Evolutionary conservation across 805 yeast species (phyloP), one percentile per base, ranked within the genome.

Genomic region (Saturnispora mendoncae): DNA sequence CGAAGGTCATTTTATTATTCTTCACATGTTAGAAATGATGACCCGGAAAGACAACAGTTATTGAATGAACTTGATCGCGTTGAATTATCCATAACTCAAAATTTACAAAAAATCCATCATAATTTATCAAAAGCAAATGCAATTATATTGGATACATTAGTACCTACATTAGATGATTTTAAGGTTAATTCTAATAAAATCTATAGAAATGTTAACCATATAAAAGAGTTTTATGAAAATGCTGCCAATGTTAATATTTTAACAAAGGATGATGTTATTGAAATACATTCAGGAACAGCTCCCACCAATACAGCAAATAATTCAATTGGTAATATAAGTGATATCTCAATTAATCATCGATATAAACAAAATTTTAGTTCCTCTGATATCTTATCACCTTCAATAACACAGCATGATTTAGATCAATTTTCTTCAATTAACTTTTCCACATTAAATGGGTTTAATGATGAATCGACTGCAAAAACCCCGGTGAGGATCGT

Each of bases 71-170:
- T 80, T 53, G 94, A 85, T 52, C 67, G 74, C 51, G 58, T 84
- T 33, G 94, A 86, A 52, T 94, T 83, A 56, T 82, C 79, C 53
- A 82, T 84, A 32, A 84, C 94, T 0, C 58, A 81, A 40, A 74
- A 78, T 5, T 62, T 87, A 36, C 95, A 85, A 57, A 80, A 78
- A 36, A 83, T 87, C 19, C 95, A 86, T 61, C 71, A 76, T 36
- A 80, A 84, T 53, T 68, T 86, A 38, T 72, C 81, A 10, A 66
- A 71, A 33, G 76, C 88, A 17, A 84, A 82, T 55, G 69, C 76
- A 35, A 70, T 79, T 26, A 75, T 87, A 20, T 76, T 77, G 36
- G 81, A 80, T 46, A 69, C 71, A 32, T 69, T 86, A 24, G 66
- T 84, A 25, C 95, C 95, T 2, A 66, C 74, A 10, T 70, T 86